Base-by-base conservation (phyloP, 2,329 filamentous ascomycete genomes). In the Trichoderma citrinoviride region DNA sequence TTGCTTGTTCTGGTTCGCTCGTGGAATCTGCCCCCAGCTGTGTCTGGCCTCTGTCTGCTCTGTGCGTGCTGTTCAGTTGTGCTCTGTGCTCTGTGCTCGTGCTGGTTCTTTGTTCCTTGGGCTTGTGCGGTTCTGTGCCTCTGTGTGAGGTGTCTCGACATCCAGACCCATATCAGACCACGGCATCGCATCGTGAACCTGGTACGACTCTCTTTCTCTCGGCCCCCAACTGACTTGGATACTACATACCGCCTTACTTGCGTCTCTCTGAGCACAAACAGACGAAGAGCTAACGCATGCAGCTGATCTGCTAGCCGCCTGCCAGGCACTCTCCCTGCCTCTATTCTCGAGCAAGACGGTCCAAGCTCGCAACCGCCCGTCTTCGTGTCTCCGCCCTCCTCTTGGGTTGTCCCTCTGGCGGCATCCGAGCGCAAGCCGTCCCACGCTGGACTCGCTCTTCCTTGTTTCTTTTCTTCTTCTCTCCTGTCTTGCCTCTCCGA, bases 231-330 rank as follows among this genome's bases (percentile, higher is more conserved):
- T 3, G 10, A 14, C 5, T 37, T 14, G 12, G 14, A 37, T 12
- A 37, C 33, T 12, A 12, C 33, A 4, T 5, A 5, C 5, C 33
- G 5, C 33, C 2, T 37, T 14, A 37, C 33, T 14, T 37, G 33
- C 33, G 14, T 7, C 27, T 37, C 12, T 37, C 33, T 37, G 33
- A 37, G 33, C 4, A 14, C 33, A 37, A 33, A 43, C 12, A 61
- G 33, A 53, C 60, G 49, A 46, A 27, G 27, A 25, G 60, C 60
- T 62, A 62, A 62, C 40, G 49, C 25, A 46, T 62, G 60, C 29
- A 41, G 33, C 37, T 54, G 29, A 23, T 19, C n/a, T 33, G 46
- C 33, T 61, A 62, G 49, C 40, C 40, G 44, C 15, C 60, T 23
- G 49, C 49, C 43, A 53, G 44, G 7, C 29, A 33, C 29, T 61